Conservation (phyloP, 2,329 filamentous ascomycete genomes). For the Hymenoscyphus fraxineus region DNA sequence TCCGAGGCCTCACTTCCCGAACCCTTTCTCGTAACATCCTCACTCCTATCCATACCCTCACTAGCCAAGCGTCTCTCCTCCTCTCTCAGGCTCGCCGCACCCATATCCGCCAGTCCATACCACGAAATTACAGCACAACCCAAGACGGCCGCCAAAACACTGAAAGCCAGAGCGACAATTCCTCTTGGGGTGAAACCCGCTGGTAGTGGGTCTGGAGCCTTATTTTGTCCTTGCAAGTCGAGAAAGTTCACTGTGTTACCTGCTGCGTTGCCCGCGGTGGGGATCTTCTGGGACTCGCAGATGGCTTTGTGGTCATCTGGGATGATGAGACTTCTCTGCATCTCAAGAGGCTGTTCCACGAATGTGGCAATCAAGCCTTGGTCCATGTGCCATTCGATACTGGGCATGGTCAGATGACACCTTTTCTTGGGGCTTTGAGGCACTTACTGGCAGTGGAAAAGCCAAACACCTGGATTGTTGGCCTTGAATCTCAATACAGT, state of each 20-base stretch:
- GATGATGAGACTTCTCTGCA: slow-evolving; percentile 46
- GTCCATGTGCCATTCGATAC: slow-evolving; percentile 73
- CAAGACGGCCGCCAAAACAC: slow-evolving; percentile 29
- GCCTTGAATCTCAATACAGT: slow-evolving; percentile 65
- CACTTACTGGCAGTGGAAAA: slow-evolving; percentile 67
- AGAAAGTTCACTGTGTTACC: slow-evolving; percentile 63
- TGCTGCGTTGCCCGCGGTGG: slow-evolving; percentile 67
- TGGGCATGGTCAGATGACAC: slow-evolving; percentile 38
- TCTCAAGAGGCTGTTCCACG: slow-evolving; percentile 33
- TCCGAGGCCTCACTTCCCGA: neutral
- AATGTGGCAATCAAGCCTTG: slow-evolving; percentile 65
- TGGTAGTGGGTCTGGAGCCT: slow-evolving; percentile 27
- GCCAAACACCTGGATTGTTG: slow-evolving; percentile 66
- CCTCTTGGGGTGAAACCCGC: slow-evolving; percentile 32
- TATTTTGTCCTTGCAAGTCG: slow-evolving; percentile 53
- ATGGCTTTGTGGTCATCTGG: slow-evolving; percentile 55
- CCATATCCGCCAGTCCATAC: slow-evolving; percentile 34
- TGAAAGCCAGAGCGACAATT: slow-evolving; percentile 33
- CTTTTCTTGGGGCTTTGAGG: slow-evolving; percentile 33
- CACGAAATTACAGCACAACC: slow-evolving; percentile 31
- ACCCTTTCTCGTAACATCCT: neutral
- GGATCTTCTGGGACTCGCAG: slow-evolving; percentile 51
- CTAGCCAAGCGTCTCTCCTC: slow-evolving; percentile 25
- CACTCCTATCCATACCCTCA: slow-evolving; percentile 11
- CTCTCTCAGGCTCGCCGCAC: slow-evolving; percentile 24